These are phyloP conservation scores for Parastagonospora nodorum DNA, from an alignment of 2,329 filamentous ascomycete genomes.

Conservation along the genomic window DNA sequence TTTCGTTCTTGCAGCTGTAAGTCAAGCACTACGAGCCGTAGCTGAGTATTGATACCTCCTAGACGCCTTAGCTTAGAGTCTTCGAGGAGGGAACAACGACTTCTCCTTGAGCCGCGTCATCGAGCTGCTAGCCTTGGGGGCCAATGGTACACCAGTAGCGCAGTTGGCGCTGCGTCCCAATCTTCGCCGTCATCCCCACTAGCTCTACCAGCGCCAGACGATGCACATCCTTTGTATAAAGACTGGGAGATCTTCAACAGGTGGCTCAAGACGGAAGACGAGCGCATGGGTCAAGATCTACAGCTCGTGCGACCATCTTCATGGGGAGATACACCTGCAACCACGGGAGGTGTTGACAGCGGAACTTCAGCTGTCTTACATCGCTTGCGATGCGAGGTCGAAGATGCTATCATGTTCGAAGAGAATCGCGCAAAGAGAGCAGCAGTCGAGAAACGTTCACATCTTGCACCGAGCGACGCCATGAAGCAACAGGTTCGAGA, in stretches of 20 bases:
- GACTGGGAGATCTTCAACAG: slow-evolving; percentile 39
- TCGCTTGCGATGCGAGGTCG: slow-evolving; percentile 33
- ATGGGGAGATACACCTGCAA: slow-evolving; percentile 26
- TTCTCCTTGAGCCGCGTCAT: slow-evolving; percentile 27
- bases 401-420: slow-evolving; percentile 37
- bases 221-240: slow-evolving; percentile 34
- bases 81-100: slow-evolving; percentile 26
- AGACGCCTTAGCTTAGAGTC: slow-evolving; percentile 37
- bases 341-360: slow-evolving; percentile 20
- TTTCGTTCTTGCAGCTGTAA: slow-evolving; percentile 38
- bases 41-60: slow-evolving; percentile 15
- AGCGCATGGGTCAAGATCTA: slow-evolving; percentile 28
- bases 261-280: slow-evolving; percentile 34
- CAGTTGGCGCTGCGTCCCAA: slow-evolving; percentile 14
- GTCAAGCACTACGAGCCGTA: too few relatives aligned
- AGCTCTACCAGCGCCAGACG: slow-evolving; percentile 31
- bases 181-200: slow-evolving; percentile 19
- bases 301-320: slow-evolving; percentile 23
- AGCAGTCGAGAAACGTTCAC: slow-evolving; percentile 28
- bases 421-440: slow-evolving; percentile 38
- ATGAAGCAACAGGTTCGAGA: slow-evolving; percentile 31
- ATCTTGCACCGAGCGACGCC: slow-evolving; percentile 36
- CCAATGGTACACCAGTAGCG: slow-evolving; percentile 29
- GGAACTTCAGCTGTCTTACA: slow-evolving; percentile 34
- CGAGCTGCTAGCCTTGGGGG: slow-evolving; percentile 33